These are phyloP conservation scores for Venustampulla echinocandica DNA, from an alignment of 495 filamentous ascomycete genomes.

Conservation along the genomic window DNA sequence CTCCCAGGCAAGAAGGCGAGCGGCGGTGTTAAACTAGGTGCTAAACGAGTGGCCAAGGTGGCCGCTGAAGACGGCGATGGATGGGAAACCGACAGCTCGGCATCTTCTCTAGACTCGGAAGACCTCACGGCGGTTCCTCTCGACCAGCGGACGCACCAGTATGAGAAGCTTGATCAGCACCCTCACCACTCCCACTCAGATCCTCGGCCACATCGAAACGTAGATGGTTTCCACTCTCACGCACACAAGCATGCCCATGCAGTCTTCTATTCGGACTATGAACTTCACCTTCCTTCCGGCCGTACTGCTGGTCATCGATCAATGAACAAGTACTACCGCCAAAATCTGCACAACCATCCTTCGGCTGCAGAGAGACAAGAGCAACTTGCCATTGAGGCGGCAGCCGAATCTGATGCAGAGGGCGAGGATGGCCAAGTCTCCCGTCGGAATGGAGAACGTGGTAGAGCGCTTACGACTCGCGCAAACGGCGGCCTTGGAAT, in stretches of 20 bases:
- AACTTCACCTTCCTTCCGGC: constrained; percentile 88
- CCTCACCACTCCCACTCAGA: constrained; percentile 58
- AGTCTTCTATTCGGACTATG: constrained; percentile 81
- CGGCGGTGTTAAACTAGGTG: constrained; percentile 48
- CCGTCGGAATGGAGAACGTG: constrained; percentile 34
- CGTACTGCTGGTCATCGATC: constrained; percentile 86
- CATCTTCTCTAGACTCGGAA: constrained; percentile 70
- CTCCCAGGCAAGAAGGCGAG: constrained; percentile 39
- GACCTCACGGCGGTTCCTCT: constrained; percentile 65
- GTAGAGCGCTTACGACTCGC: constrained; percentile 53
- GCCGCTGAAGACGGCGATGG: constrained; percentile 46
- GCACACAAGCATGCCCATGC: constrained; percentile 54
- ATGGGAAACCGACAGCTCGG: constrained; percentile 90
- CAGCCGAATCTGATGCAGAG: constrained; percentile 27
- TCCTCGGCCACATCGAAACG: constrained; percentile 55
- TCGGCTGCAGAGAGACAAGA: constrained; percentile 56
- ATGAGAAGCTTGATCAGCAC: constrained; percentile 50
- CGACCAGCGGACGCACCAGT: constrained; percentile 51
- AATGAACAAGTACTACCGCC: constrained; percentile 75
- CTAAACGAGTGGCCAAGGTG: constrained; percentile 38
- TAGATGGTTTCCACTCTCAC: constrained; percentile 67
- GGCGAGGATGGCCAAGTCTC: constrained; percentile 26
- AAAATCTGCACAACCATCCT: constrained; percentile 82
- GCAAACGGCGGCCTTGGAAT: constrained; percentile 69
- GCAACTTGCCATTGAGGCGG: constrained; percentile 45